Conservation (phyloP, 2,329 filamentous ascomycete genomes). For the Apiospora pterosperma region DNA sequence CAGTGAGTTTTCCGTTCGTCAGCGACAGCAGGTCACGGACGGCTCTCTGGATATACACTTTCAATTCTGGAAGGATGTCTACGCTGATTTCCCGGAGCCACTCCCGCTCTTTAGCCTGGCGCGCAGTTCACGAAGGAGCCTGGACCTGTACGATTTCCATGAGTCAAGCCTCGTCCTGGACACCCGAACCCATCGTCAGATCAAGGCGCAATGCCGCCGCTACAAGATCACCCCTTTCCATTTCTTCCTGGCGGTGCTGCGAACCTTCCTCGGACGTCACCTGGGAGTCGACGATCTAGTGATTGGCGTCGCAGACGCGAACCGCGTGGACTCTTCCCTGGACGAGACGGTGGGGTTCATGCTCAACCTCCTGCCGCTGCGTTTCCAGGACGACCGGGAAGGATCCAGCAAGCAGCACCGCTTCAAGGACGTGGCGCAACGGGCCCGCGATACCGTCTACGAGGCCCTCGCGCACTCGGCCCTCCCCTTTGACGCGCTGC, state of each 20-base stretch:
- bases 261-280: slow-evolving; percentile 28
- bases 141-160: slow-evolving; percentile 10
- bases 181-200: slow-evolving; percentile 3
- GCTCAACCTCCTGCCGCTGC: slow-evolving; percentile 46
- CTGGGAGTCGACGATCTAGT: slow-evolving; percentile 29
- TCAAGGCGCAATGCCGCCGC: slow-evolving; percentile 13
- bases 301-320: slow-evolving; percentile 42
- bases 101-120: slow-evolving; percentile 7
- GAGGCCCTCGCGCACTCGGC: slow-evolving; percentile 37
- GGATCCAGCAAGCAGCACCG: slow-evolving; percentile 2
- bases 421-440: slow-evolving; percentile 7
- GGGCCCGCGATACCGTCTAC: slow-evolving; percentile 21
- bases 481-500: slow-evolving; percentile 46
- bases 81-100: slow-evolving; percentile 5
- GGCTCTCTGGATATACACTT: slow-evolving; percentile 7
- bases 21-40: slow-evolving; percentile 6
- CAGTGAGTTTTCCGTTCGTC: slow-evolving; percentile 7
- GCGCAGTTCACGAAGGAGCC: background rate
- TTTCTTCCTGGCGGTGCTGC: slow-evolving; percentile 35
- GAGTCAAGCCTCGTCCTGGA: slow-evolving; percentile 3
- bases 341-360: slow-evolving; percentile 40
- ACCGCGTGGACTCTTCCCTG: slow-evolving; percentile 24
- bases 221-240: slow-evolving; percentile 36
- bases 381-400: slow-evolving; percentile 21
- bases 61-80: slow-evolving; percentile 9